These are phyloP conservation scores for Solanum pimpinellifolium DNA, from an alignment of 257 asterid genomes.

Conservation along the genomic window DNA sequence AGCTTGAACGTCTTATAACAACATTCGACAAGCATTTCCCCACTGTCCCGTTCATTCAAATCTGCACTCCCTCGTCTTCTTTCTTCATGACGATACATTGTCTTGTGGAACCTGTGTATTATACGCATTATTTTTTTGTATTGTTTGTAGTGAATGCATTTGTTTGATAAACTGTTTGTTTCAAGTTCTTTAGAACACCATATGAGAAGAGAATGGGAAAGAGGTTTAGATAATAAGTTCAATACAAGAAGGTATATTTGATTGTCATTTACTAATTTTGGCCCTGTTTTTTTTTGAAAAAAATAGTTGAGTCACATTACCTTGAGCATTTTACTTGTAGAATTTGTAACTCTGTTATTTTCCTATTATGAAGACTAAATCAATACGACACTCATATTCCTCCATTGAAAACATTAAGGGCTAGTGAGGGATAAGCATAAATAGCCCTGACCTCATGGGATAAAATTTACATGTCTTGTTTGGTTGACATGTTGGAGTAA, in stretches of 20 bases:
- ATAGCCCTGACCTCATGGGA: too few relatives aligned
- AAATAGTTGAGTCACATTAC: too few relatives aligned
- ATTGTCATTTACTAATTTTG: neutral
- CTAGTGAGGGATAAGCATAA: too few relatives aligned
- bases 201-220: neutral
- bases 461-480: too few relatives aligned
- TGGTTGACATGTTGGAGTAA: too few relatives aligned
- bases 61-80: slow-evolving; percentile 53
- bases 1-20: slow-evolving; percentile 1
- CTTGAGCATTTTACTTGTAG: neutral
- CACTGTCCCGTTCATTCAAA: neutral
- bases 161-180: neutral
- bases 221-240: too few relatives aligned
- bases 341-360: neutral
- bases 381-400: too few relatives aligned
- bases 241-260: neutral
- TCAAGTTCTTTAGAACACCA: neutral
- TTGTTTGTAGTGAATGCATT: neutral
- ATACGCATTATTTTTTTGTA: neutral
- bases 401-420: too few relatives aligned
- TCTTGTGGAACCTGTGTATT: slow-evolving; percentile 89
- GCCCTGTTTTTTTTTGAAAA: neutral
- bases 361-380: too few relatives aligned
- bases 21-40: neutral
- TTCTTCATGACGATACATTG: slow-evolving; percentile 85